Evolutionary conservation across 2,329 filamentous ascomycete genomes (phyloP).

Genomic region (Ceratocystis eucalypticola): DNA sequence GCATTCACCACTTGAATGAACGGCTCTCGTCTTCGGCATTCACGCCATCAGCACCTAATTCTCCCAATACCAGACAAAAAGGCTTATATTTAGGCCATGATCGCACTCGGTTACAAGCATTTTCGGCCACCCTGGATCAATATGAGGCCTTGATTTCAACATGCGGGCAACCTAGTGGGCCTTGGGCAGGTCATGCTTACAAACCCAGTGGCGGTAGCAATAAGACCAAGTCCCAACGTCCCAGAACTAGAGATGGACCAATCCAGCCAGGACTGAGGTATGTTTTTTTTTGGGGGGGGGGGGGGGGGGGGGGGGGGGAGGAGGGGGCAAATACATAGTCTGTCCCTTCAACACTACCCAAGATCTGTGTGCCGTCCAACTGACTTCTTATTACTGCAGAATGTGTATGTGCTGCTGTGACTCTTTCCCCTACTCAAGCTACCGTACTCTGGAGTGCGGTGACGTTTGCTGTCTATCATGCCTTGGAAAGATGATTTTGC

Average conservation of each 20-base stretch:
- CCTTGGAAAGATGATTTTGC: constrained; percentile 39
- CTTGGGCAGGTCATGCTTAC: background rate
- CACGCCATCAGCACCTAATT: background rate
- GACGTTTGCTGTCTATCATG: constrained; percentile 46
- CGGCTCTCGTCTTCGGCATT: background rate
- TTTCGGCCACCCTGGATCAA: constrained; percentile 13
- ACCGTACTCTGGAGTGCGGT: constrained; percentile 29
- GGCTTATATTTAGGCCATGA: background rate
- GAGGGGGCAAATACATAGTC: no score
- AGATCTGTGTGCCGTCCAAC: background rate
- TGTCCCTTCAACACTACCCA: no score
- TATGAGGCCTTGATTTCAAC: constrained; percentile 9
- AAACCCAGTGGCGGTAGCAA: background rate
- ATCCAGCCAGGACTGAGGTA: background rate
- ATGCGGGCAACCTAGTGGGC: background rate
- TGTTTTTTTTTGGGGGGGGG: background rate
- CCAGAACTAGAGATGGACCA: constrained; percentile 13
- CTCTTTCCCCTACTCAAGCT: constrained; percentile 30
- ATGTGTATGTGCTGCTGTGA: constrained; percentile 45
- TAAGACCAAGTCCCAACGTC: constrained; percentile 10
- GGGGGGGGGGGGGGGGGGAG: no score
- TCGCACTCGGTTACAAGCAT: background rate
- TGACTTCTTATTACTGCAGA: constrained; percentile 26
- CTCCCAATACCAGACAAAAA: background rate
- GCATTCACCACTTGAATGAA: constrained; percentile 17